Evolutionary conservation across 257 asterid species (phyloP), one percentile per base, ranked within the genome.

Genomic region (Striga asiatica): DNA sequence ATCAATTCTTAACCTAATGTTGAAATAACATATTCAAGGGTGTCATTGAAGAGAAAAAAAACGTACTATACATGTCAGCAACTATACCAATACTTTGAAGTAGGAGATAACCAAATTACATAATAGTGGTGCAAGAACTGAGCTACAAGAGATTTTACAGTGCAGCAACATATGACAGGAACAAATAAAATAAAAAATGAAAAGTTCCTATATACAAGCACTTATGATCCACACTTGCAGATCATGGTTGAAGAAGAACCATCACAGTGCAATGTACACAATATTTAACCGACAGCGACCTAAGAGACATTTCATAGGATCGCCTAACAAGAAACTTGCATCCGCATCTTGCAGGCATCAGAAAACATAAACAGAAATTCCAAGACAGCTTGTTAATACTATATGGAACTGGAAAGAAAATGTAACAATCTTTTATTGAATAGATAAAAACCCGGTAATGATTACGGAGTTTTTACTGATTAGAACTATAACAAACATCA

Each of bases 311-410:
- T 37, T 38, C 49, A 43, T 5, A 50, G 52, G 38, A 20, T 37
- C 10, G 20, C 37, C n/a, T 51, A 69, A 51, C 32, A 60, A 34
- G 47, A 52, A 62, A 45, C 47, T 31, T 38, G 2, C 63, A 14
- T 32, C n/a, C 20, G 38, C 50, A 61, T 52, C 35, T n/a, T 29
- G 27, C 34, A 8, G 41, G 56, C 65, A 27, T 29, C n/a, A 43
- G 24, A 45, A 16, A 1, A 8, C 23, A 10, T 10, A 54, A 42
- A 50, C 14, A 25, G 24, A 38, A 20, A 37, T 25, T 24, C 45
- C 45, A 25, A 27, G 45, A n/a, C 54, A 57, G 38, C 45, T 58
- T 42, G 39, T 51, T 28, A 31, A 39, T 5, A 37, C 51, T 19
- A 37, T 51, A 34, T 50, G 60, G n/a, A 27, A 56, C 35, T 50